These are phyloP conservation scores for Ceratocystis cacaofunesta DNA, from an alignment of 2,329 filamentous ascomycete species.

Conservation along the genomic window DNA sequence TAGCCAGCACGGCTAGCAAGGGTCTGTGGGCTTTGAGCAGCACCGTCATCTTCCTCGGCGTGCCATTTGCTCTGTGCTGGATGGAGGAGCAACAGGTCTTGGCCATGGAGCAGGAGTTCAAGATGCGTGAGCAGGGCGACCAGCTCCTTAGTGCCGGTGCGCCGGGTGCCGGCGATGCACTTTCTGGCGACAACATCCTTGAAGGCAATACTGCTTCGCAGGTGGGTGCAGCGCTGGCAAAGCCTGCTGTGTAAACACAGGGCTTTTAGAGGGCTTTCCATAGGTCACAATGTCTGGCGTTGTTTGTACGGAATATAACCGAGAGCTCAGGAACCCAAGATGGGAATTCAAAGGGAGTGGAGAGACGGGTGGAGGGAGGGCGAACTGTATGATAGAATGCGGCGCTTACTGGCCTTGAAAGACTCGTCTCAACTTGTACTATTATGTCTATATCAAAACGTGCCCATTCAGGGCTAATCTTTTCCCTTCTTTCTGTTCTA, in stretches of 20 bases:
- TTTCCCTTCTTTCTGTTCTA: background rate
- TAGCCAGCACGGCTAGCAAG: slow-evolving; percentile 62
- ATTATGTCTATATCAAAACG: slow-evolving; percentile 9
- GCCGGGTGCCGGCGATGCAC: background rate
- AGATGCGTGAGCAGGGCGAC: slow-evolving; percentile 82
- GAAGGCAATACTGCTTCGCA: slow-evolving; percentile 31
- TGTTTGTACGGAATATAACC: background rate
- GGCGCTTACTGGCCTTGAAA: background rate
- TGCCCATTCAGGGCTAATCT: slow-evolving; percentile 2
- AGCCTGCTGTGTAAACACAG: slow-evolving; percentile 35
- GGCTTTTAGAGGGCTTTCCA: background rate
- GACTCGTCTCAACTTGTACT: slow-evolving; percentile 10
- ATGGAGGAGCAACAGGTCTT: slow-evolving; percentile 92
- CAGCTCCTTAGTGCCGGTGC: slow-evolving; percentile 44
- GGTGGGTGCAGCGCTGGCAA: slow-evolving; percentile 35
- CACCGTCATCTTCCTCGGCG: slow-evolving; percentile 73
- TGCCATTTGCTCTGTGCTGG: slow-evolving; percentile 85
- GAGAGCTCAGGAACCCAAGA: background rate
- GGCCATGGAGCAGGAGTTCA: slow-evolving; percentile 95
- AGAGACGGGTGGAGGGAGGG: background rate
- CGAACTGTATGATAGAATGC: background rate
- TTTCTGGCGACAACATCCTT: slow-evolving; percentile 23
- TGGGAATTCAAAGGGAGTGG: too few relatives aligned
- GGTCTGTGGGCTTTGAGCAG: slow-evolving; percentile 83
- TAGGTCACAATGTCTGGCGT: background rate